These are phyloP conservation scores for Pseudonectria foliicola DNA, from an alignment of 2,329 filamentous ascomycete species.

Conservation along the genomic window DNA sequence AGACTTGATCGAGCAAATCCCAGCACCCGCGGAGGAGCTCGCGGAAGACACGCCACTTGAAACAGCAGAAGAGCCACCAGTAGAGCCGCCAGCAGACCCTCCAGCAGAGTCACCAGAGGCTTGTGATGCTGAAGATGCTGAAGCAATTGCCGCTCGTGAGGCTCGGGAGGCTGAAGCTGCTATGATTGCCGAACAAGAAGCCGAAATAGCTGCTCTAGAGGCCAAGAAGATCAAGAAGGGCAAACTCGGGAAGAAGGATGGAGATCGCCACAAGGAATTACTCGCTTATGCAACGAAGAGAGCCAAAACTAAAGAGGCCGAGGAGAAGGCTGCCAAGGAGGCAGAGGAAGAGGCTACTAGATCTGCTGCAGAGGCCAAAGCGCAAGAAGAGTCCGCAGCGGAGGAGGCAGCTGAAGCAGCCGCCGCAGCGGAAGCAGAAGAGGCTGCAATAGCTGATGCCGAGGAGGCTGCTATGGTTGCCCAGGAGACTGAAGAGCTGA, in stretches of 20 bases:
- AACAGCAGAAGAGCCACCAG: conserved; percentile 1
- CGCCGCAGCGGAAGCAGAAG: conserved; percentile 10
- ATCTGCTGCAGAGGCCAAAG: conserved; percentile 21
- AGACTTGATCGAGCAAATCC: conserved; percentile 2
- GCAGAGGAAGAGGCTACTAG: conserved; percentile 21
- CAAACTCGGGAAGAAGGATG: conserved; percentile 17
- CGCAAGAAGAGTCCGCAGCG: conserved; percentile 1
- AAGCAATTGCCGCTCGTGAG: conserved; percentile 12
- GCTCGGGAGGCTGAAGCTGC: conserved; percentile 10
- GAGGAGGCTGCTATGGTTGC: conserved; percentile 8
- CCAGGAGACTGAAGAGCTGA: conserved; percentile 15
- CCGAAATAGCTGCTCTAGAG: conserved; percentile 11
- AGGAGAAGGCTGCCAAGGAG: conserved; percentile 17
- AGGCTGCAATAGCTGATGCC: conserved; percentile 1
- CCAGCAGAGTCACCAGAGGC: conserved; percentile 24
- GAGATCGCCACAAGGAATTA: conserved; percentile 14
- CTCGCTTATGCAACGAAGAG: conserved; percentile 25
- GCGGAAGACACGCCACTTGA: conserved; percentile 6
- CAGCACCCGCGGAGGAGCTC: too few species aligned
- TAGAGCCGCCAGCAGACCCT: conserved; percentile 22
- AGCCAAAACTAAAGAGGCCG: conserved; percentile 26
- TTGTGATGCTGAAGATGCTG: conserved; percentile 32
- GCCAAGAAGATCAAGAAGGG: conserved; percentile 16
- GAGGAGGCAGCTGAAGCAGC: conserved; percentile 8
- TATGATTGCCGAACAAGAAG: conserved; percentile 14